Base-by-base conservation (phyloP, 2,329 filamentous ascomycete species). In the Iodosphaeria phyllophila region DNA sequence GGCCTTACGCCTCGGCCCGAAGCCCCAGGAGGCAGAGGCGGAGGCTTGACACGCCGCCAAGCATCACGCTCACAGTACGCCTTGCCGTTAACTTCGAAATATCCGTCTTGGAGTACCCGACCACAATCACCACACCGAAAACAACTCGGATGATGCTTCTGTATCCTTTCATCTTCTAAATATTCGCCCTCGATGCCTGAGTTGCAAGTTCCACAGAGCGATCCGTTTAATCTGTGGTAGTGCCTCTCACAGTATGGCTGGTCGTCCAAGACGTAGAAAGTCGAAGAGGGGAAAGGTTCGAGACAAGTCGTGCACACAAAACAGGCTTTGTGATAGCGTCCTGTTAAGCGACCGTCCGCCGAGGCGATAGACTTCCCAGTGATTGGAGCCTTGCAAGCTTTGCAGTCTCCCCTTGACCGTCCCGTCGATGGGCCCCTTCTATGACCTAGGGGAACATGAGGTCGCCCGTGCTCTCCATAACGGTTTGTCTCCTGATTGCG, bases 121-220 rank as follows among this genome's bases (percentile, higher is more conserved):
- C 70, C 66, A 43, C 86, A 95, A 36, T 80, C 74, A 22, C 64
- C 62, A 44, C 89, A 95, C 24, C 71, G 74, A 51, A 98, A 80
- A 51, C 89, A 98, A 6, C 66, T 59, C 0, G 80, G 69, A 46
- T 98, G 89, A 48, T 83, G 89, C 46, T 93, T 93, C 37, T 70
- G 62, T 17, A 61, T 56, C 16, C 16, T 15, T 38, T 82, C 77
- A 16, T 89, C 91, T 45, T 92, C 83, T 18, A 93, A 59, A 40
- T 92, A 98, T 37, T 84, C 74, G 1, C 89, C 89, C 48, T 98
- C 89, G 36, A 98, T 95, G 9, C 89, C 89, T 8, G 59, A 58
- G 34, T 77, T 65, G 47, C 89, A 98, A 16, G 63, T 64, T 10
- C 66, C 64, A 45, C 89, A 98, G 2, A 93, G 54, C 23, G 80